A percentile compares a stretch with the other conserved stretches of the same genome.
These are phyloP conservation scores for Cladorrhinum sp. DNA, from an alignment of 2,329 filamentous ascomycete genomes.

Conservation along the genomic window DNA sequence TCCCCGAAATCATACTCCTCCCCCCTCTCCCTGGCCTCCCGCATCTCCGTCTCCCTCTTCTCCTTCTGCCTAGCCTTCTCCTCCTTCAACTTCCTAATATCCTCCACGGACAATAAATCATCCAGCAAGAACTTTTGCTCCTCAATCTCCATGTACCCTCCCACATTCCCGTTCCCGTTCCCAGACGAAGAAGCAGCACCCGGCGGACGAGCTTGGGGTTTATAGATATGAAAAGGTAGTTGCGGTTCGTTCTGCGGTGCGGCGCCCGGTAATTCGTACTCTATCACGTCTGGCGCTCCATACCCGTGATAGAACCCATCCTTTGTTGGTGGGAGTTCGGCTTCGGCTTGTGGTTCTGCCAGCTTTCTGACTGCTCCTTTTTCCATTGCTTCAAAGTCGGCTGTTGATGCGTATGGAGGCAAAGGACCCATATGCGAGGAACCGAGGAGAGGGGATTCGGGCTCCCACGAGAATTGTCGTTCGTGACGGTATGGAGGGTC, in stretches of 20 bases:
- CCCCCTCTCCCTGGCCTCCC: slow-evolving; percentile 7
- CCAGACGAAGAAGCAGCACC: not conserved
- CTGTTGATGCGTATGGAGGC: slow-evolving; percentile 28
- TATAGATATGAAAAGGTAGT: slow-evolving; percentile 23
- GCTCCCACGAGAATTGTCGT: slow-evolving; percentile 23
- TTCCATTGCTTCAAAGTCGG: slow-evolving; percentile 28
- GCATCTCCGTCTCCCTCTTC: not conserved
- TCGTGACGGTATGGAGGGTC: slow-evolving; percentile 14
- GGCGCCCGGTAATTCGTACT: slow-evolving; percentile 28
- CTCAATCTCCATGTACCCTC: slow-evolving; percentile 22
- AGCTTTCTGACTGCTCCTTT: slow-evolving; percentile 29
- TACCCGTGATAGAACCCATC: slow-evolving; percentile 29
- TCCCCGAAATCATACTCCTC: slow-evolving; percentile 19
- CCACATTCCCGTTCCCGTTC: not conserved
- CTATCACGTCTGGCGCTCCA: slow-evolving; percentile 15
- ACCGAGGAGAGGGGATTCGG: slow-evolving; percentile 20
- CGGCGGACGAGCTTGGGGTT: slow-evolving; percentile 3
- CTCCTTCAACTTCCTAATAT: slow-evolving; percentile 23
- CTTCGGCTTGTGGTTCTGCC: slow-evolving; percentile 25
- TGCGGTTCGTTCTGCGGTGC: slow-evolving; percentile 23
- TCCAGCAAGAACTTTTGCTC: slow-evolving; percentile 31
- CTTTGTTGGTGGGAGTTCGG: slow-evolving; percentile 30
- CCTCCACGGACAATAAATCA: slow-evolving; percentile 25
- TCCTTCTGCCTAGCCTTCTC: slow-evolving; percentile 22
- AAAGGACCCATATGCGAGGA: slow-evolving; percentile 22